Evolutionary conservation across 2,329 filamentous ascomycete genomes (phyloP).

Genomic region (Parafenestella ontariensis): DNA sequence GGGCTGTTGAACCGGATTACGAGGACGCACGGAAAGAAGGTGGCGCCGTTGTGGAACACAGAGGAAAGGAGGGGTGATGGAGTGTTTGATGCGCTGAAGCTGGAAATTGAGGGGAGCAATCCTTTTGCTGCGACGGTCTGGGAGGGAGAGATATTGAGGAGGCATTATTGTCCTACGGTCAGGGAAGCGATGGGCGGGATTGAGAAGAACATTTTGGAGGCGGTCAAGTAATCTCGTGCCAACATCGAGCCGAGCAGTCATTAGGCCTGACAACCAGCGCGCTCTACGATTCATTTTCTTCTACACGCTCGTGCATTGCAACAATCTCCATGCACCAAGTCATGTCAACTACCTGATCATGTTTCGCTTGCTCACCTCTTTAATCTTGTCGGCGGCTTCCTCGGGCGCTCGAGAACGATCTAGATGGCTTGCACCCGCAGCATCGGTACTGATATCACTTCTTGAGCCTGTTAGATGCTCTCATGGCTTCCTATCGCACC

Average conservation of each 20-base stretch:
- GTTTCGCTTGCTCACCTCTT: background rate
- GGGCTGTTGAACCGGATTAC: slow-evolving; percentile 79
- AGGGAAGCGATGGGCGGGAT: slow-evolving; percentile 68
- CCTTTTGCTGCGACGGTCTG: slow-evolving; percentile 89
- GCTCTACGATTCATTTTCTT: background rate
- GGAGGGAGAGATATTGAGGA: slow-evolving; percentile 87
- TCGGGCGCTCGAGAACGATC: background rate
- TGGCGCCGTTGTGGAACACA: slow-evolving; percentile 88
- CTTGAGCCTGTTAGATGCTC: background rate
- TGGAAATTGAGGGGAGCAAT: slow-evolving; percentile 82
- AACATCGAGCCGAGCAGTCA: background rate
- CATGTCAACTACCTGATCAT: background rate
- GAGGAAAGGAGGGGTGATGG: slow-evolving; percentile 94
- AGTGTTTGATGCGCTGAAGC: slow-evolving; percentile 74
- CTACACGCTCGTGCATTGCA: background rate
- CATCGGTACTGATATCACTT: background rate
- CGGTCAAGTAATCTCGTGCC: slow-evolving; percentile 23
- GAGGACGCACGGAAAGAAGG: slow-evolving; percentile 81
- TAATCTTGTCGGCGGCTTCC: background rate
- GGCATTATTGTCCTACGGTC: slow-evolving; percentile 87
- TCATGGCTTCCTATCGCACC: background rate
- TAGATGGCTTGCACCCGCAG: background rate
- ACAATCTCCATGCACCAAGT: too few relatives aligned
- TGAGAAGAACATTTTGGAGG: slow-evolving; percentile 43
- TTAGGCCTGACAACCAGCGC: background rate